phyloP scores from a whole-genome alignment of 31 red algal genomes.

The Asparagopsis taxiformis region DNA sequence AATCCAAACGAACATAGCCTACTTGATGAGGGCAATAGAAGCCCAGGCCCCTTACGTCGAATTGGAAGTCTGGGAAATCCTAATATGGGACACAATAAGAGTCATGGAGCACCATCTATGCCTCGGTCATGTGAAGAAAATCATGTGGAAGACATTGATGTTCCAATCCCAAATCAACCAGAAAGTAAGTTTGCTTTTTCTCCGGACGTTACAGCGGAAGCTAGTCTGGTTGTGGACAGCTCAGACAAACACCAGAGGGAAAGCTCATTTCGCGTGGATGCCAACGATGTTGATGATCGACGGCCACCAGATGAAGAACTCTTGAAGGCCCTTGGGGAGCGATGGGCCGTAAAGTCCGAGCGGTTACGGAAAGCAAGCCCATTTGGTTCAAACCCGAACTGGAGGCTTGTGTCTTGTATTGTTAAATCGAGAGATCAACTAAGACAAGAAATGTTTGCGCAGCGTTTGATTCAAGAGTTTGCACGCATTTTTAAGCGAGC shows the following conservation, averaged over 20 bases:
- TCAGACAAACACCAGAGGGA: slow-evolving; percentile 25
- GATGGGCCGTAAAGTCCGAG: slow-evolving; percentile 80
- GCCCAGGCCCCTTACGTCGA: slow-evolving; percentile 35
- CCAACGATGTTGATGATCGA: slow-evolving; percentile 53
- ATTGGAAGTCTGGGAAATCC: slow-evolving; percentile 54
- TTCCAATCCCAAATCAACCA: slow-evolving; percentile 50
- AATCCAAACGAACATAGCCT: slow-evolving; percentile 1
- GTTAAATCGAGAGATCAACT: slow-evolving; percentile 96
- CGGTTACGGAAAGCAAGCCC: slow-evolving; percentile 69
- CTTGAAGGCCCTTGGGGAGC: slow-evolving; percentile 78
- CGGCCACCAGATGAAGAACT: slow-evolving; percentile 85
- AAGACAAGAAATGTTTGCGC: slow-evolving; percentile 98
- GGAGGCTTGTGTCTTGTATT: slow-evolving; percentile 89
- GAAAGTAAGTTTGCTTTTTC: slow-evolving; percentile 74
- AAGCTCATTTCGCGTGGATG: slow-evolving; percentile 62
- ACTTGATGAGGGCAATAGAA: slow-evolving; percentile 1
- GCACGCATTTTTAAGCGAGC: slow-evolving; percentile 79
- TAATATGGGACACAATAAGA: neutral
- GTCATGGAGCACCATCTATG: neutral
- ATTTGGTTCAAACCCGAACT: slow-evolving; percentile 85
- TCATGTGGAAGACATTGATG: slow-evolving; percentile 20
- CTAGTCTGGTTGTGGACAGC: neutral
- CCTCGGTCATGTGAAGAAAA: neutral
- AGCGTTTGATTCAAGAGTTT: slow-evolving; percentile 89
- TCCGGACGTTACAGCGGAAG: slow-evolving; percentile 61